Evolutionary conservation across 768 basidiomycete species (phyloP).

Genomic region (Suillus occidentalis): DNA sequence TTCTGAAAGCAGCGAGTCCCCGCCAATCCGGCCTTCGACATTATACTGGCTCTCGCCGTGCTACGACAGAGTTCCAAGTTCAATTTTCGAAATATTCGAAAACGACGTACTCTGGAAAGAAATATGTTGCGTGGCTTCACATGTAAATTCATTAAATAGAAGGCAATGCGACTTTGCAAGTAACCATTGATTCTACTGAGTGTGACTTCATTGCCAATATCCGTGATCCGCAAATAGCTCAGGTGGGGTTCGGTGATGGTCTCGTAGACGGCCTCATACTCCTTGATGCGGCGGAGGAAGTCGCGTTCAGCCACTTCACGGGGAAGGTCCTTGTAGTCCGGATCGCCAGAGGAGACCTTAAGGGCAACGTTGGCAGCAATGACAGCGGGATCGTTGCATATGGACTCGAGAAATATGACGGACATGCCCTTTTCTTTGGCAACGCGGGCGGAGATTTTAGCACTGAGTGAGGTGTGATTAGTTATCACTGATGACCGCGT

Average conservation of each 20-base stretch:
- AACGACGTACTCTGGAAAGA: conserved; percentile 76
- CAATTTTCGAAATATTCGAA: conserved; percentile 6
- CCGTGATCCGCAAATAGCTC: conserved; percentile 87
- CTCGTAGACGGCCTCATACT: conserved; percentile 95
- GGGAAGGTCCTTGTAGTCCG: conserved; percentile 91
- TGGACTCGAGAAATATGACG: conserved; percentile 91
- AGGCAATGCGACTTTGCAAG: conserved; percentile 94
- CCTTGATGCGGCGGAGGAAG: conserved; percentile 86
- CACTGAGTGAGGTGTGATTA: conserved; percentile 42
- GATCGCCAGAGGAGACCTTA: conserved; percentile 95
- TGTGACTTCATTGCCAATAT: conserved; percentile 89
- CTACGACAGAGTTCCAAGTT: conserved; percentile 41
- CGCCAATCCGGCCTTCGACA: conserved; percentile 94
- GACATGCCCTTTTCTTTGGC: conserved; percentile 83
- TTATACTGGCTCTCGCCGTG: conserved; percentile 99
- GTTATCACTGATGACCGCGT: not conserved
- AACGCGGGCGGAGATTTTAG: conserved; percentile 82
- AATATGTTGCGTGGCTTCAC: conserved; percentile 96
- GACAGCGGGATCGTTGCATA: conserved; percentile 90
- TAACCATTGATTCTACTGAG: conserved; percentile 90
- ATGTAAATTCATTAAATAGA: conserved; percentile 98
- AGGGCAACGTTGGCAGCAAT: conserved; percentile 96
- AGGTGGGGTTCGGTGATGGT: conserved; percentile 90
- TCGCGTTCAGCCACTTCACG: conserved; percentile 85
- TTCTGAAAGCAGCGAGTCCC: conserved; percentile 87